phyloP scores from a whole-genome alignment of 495 filamentous ascomycete species.

The Hypoxylon crocopeplum region DNA sequence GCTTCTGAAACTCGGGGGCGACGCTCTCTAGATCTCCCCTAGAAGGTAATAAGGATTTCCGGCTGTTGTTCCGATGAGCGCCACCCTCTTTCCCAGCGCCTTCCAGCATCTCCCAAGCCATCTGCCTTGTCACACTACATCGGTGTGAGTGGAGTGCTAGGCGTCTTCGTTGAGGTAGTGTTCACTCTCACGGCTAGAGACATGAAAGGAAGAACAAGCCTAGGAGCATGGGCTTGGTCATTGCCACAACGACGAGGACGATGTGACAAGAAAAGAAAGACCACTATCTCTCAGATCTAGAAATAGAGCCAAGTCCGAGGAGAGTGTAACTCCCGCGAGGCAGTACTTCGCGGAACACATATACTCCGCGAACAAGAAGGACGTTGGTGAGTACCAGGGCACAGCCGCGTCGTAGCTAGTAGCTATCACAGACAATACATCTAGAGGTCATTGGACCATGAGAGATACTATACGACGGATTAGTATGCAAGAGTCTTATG shows the following conservation, averaged over 20 bases:
- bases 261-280: conserved; percentile 4
- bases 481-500: conserved; percentile 26
- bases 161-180: conserved; percentile 9
- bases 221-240: conserved; percentile 6
- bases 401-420: conserved; percentile 19
- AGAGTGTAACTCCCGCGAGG: conserved; percentile 19
- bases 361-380: neutral
- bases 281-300: conserved; percentile 9
- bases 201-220: conserved; percentile 2
- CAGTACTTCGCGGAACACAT: conserved; percentile 8
- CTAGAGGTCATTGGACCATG: neutral
- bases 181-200: conserved; percentile 2
- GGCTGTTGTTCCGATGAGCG: conserved; percentile 6
- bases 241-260: neutral
- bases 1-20: conserved; percentile 28
- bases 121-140: conserved; percentile 7
- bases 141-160: conserved; percentile 13
- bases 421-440: conserved; percentile 4
- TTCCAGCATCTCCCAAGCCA: neutral
- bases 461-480: conserved; percentile 16
- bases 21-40: conserved; percentile 2
- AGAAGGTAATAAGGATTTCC: neutral
- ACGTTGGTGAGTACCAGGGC: conserved; percentile 10
- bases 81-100: no score
- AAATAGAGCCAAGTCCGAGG: conserved; percentile 21